Evolutionary conservation across 805 yeast genomes (phyloP).

Genomic region (Saturnispora mendoncae): DNA sequence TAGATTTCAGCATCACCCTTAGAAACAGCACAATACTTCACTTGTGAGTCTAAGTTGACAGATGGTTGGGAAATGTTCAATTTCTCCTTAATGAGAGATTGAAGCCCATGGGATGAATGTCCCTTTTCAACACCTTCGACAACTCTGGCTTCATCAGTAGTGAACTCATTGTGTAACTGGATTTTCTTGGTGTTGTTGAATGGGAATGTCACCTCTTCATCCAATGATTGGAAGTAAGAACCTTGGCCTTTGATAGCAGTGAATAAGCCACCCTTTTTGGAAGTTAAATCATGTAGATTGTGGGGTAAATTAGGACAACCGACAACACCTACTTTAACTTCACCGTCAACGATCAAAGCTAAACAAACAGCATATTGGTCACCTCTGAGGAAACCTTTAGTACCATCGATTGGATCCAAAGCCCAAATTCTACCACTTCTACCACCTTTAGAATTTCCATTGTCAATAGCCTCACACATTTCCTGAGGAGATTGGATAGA

Average conservation of each 20-base stretch:
- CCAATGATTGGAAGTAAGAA: conserved; percentile 44
- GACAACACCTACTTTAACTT: conserved; percentile 81
- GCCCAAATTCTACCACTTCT: conserved; percentile 85
- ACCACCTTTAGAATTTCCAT: conserved; percentile 78
- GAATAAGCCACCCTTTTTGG: conserved; percentile 62
- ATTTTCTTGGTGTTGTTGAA: conserved; percentile 32
- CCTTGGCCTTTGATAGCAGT: conserved; percentile 64
- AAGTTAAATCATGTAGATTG: conserved; percentile 30
- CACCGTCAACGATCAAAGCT: conserved; percentile 79
- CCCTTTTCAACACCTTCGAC: conserved; percentile 94
- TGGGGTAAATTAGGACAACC: conserved; percentile 90
- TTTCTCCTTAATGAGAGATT: conserved; percentile 57
- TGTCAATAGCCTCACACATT: conserved; percentile 60
- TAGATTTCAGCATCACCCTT: conserved; percentile 90
- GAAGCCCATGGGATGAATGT: conserved; percentile 87
- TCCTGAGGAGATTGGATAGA: conserved; percentile 35
- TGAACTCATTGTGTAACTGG: conserved; percentile 40
- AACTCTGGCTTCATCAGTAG: conserved; percentile 48
- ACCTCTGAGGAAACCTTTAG: conserved; percentile 91
- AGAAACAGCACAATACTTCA: conserved; percentile 85
- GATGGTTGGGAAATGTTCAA: conserved; percentile 51
- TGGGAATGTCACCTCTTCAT: conserved; percentile 31
- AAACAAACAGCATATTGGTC: conserved; percentile 96
- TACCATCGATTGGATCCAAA: conserved; percentile 96
- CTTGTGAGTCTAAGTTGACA: conserved; percentile 89